phyloP scores from a whole-genome alignment of 2,329 filamentous ascomycete species.

The Boeremia lycopersici region DNA sequence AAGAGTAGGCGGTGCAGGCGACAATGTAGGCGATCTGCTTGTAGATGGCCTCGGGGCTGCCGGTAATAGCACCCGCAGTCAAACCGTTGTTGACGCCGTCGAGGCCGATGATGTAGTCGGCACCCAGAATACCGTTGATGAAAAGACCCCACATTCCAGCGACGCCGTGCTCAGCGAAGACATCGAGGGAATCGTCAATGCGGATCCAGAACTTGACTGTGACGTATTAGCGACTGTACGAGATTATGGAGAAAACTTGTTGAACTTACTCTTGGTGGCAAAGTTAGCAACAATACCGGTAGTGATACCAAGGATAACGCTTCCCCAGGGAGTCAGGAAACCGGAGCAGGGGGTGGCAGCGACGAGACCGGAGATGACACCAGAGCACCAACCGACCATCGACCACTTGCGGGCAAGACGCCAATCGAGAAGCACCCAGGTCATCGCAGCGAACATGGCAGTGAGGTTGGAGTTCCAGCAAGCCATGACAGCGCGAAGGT shows the following conservation, averaged over 20 bases:
- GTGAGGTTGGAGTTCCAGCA: constrained; percentile 98
- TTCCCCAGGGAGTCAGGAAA: constrained; percentile 73
- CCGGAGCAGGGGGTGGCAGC: constrained; percentile 85
- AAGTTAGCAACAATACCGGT: constrained; percentile 79
- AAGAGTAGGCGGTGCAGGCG: constrained; percentile 70
- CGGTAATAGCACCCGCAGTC: constrained; percentile 70
- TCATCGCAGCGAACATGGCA: constrained; percentile 87
- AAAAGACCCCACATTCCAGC: constrained; percentile 83
- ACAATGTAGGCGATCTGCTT: constrained; percentile 80
- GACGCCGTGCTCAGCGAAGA: constrained; percentile 87
- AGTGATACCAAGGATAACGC: constrained; percentile 64
- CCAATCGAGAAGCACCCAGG: constrained; percentile 96
- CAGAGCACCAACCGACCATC: constrained; percentile 91
- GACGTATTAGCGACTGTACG: constrained; percentile 25
- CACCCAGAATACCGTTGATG: constrained; percentile 77
- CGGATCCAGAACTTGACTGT: constrained; percentile 75
- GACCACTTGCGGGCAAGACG: constrained; percentile 94
- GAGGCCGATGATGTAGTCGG: constrained; percentile 74
- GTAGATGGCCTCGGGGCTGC: constrained; percentile 76
- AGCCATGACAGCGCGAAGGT: constrained; percentile 91
- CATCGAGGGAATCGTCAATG: constrained; percentile 86
- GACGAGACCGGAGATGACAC: constrained; percentile 83
- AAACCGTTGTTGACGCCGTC: constrained; percentile 74
- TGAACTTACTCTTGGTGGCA: constrained; percentile 78
- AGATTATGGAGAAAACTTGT: neutral